Base-by-base conservation (phyloP, 371 early-diverging fungal genomes). In the Mucor indicus region DNA sequence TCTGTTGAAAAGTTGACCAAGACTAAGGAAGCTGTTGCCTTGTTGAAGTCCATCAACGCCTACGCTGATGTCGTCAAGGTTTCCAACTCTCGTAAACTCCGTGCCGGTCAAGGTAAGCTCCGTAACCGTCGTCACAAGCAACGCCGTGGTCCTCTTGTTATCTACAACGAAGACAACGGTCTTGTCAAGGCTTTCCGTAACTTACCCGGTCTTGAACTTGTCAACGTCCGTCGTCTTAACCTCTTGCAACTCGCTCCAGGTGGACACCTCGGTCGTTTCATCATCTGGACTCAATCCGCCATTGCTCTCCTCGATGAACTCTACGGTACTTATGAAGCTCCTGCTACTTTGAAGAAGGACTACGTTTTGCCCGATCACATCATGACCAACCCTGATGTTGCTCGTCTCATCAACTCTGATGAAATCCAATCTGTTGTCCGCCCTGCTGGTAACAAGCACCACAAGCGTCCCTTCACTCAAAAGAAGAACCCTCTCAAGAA, bases 201-300 rank as follows among this genome's bases (percentile, higher is more conserved):
- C 90, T 87, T 99, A 69, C 96, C 96, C 56, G 99, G 99, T 79
- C 94, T 99, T 54, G 99, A 99, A 77, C 77, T 93, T 55, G 88
- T 86, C 57, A 81, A 87, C 72, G 98, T 99, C 43, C 81, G 88
- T 64, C 79, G 83, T 74, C 83, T 99, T 54, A 96, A 98, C 91
- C 81, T 99, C 71, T 86, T 98, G 66, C 93, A 97, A 81, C 86
- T 99, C 51, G 98, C 98, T 60, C 99, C 99, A 52, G 99, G 99
- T 83, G 99, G 99, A 73, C 96, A 98, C 84, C 79, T 98, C 57
- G 99, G 99, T 60, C 96, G 99, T 75, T 97, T 99, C 82, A 82
- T 98, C 79, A 94, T 99, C 89, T 99, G 99, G 99, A 98, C 98
- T 67, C 86, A 96, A 80, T 73, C 84, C 49, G 99, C 99, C 55